These are phyloP conservation scores for Serendipita indica DNA, from an alignment of 768 basidiomycete species.

Conservation along the genomic window DNA sequence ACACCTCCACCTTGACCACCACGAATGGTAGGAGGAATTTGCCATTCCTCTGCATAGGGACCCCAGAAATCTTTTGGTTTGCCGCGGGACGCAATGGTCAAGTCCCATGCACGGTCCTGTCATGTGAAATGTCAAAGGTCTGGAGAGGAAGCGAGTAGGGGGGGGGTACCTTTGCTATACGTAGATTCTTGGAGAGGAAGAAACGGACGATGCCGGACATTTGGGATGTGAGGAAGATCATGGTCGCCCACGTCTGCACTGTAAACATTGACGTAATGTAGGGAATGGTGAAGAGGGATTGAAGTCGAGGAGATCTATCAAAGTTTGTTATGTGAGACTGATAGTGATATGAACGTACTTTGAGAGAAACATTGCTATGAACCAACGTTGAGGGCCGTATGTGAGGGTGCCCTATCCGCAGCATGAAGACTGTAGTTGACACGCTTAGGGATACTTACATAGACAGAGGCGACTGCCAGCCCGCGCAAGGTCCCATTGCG, in stretches of 20 bases:
- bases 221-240: constrained; percentile 61
- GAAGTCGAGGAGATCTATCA: constrained; percentile 43
- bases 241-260: constrained; percentile 45
- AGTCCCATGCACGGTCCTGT: constrained; percentile 26
- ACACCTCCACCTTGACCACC: constrained; percentile 20
- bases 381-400: constrained; percentile 53
- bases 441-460: constrained; percentile 34
- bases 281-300: constrained; percentile 39
- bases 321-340: neutral
- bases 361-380: constrained; percentile 47
- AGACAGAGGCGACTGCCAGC: constrained; percentile 45
- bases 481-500: constrained; percentile 62
- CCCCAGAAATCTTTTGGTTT: constrained; percentile 77
- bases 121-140: neutral
- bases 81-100: constrained; percentile 69
- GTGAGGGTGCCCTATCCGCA: constrained; percentile 45
- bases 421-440: neutral
- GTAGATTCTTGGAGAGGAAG: constrained; percentile 73
- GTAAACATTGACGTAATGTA: constrained; percentile 14
- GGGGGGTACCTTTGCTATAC: constrained; percentile 59
- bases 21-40: constrained; percentile 29
- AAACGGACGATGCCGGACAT: constrained; percentile 60
- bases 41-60: constrained; percentile 72
- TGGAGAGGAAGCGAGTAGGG: constrained; percentile 26
- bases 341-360: constrained; percentile 29